These are phyloP conservation scores for Panicum virgatum DNA, from an alignment of 202 grass and related monocot genomes.

Conservation along the genomic window DNA sequence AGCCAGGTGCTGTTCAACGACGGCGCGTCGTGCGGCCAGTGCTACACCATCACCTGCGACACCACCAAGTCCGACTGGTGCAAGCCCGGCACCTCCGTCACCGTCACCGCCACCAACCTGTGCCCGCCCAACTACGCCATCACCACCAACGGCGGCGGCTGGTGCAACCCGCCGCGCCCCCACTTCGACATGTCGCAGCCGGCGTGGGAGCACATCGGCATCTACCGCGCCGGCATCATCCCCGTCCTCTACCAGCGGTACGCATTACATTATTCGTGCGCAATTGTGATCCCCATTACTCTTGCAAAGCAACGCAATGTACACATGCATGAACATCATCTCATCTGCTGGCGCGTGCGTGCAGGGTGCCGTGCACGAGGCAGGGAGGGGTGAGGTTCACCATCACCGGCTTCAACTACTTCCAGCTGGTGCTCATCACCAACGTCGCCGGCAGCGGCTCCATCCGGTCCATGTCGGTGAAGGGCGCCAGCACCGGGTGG, in stretches of 20 bases:
- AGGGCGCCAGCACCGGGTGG: slow-evolving; percentile 25
- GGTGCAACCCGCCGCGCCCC: slow-evolving; percentile 32
- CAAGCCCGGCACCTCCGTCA: slow-evolving; percentile 14
- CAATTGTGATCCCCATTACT: too few species aligned
- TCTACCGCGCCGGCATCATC: slow-evolving; percentile 55
- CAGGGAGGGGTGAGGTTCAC: slow-evolving; percentile 24
- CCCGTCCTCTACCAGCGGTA: slow-evolving; percentile 50
- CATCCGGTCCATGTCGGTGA: slow-evolving; percentile 32
- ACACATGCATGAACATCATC: too few species aligned
- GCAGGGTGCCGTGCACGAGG: slow-evolving; percentile 28
- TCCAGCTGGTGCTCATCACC: slow-evolving; percentile 20
- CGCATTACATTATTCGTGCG: not conserved
- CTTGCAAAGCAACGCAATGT: too few species aligned
- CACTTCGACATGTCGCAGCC: slow-evolving; percentile 58
- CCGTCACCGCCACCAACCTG: slow-evolving; percentile 50
- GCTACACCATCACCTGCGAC: slow-evolving; percentile 63
- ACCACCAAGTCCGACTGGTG: not conserved
- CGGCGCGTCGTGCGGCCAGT: slow-evolving; percentile 67
- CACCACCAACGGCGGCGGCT: slow-evolving; percentile 40
- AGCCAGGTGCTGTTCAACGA: slow-evolving; percentile 71
- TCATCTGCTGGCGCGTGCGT: too few species aligned
- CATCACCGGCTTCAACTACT: slow-evolving; percentile 23
- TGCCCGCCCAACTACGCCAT: slow-evolving; percentile 38
- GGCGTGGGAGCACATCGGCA: slow-evolving; percentile 44
- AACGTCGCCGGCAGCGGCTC: slow-evolving; percentile 33